These are phyloP conservation scores for Tillandsia fasciculata DNA, from an alignment of 176 grass and related monocot genomes.

Conservation along the genomic window DNA sequence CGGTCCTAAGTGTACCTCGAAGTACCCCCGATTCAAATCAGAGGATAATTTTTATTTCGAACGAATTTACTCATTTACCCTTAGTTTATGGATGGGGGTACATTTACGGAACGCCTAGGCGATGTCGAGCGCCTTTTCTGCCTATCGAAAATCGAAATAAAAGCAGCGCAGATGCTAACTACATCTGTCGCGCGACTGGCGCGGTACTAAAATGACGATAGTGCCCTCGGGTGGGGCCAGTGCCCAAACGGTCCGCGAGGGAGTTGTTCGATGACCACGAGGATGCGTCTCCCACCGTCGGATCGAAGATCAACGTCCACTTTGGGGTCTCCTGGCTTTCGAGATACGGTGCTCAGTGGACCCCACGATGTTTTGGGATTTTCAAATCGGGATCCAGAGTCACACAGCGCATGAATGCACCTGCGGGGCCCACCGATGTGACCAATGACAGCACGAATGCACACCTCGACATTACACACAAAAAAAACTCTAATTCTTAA, in stretches of 20 bases:
- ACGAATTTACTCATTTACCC: too few relatives aligned
- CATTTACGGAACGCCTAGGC: too few relatives aligned
- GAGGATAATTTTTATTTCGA: too few relatives aligned
- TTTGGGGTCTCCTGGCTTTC: not conserved
- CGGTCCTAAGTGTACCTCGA: too few relatives aligned
- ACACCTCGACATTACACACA: too few relatives aligned
- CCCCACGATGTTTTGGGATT: conserved; percentile 3
- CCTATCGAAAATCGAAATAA: not conserved
- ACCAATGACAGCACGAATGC: conserved; percentile 25
- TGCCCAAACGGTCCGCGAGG: conserved; percentile 9
- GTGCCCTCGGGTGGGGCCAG: not conserved
- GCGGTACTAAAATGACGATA: not conserved
- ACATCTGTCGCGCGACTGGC: not conserved
- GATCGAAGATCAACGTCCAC: not conserved
- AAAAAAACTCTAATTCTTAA: too few relatives aligned
- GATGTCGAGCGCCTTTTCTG: too few relatives aligned
- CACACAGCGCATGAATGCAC: conserved; percentile 16
- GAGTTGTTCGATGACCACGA: not conserved
- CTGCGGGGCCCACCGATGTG: not conserved
- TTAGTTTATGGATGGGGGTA: too few relatives aligned
- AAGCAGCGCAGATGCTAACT: not conserved
- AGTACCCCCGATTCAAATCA: too few relatives aligned
- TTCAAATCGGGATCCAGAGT: conserved; percentile 16
- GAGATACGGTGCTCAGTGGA: conserved; percentile 23
- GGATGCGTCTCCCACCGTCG: conserved; percentile 18